phyloP scores from a whole-genome alignment of 2,329 filamentous ascomycete genomes.

The Cladophialophora psammophila region DNA sequence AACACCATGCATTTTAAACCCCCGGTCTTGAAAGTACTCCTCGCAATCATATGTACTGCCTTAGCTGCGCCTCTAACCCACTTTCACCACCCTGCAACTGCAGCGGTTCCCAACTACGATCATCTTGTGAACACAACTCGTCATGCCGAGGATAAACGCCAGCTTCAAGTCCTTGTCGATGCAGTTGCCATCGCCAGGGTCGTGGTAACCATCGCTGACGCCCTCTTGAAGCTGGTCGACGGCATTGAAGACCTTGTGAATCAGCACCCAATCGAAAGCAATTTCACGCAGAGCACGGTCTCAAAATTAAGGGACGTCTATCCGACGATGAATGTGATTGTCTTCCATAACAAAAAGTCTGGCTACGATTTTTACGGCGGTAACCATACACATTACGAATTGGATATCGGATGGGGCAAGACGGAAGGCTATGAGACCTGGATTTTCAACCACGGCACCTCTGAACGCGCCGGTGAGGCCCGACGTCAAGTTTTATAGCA shows the following conservation, averaged over 20 bases:
- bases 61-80: too few relatives aligned
- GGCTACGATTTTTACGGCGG: conserved; percentile 12
- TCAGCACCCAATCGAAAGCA: conserved; percentile 1
- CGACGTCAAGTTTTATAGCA: conserved; percentile 13
- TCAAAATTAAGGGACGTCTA: conserved; percentile 4
- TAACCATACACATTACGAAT: conserved; percentile 11
- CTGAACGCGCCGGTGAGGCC: conserved; percentile 11
- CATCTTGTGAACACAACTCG: too few relatives aligned
- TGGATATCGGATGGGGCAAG: conserved; percentile 10
- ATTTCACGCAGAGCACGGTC: conserved; percentile 6
- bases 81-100: too few relatives aligned
- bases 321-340: conserved; percentile 17
- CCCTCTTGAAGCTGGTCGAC: not conserved
- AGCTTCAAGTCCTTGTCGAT: conserved; percentile 9
- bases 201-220: not conserved
- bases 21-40: too few relatives aligned
- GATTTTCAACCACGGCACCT: conserved; percentile 15
- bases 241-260: conserved; percentile 10
- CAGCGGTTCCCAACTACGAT: too few relatives aligned
- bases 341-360: conserved; percentile 12
- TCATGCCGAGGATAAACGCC: not conserved
- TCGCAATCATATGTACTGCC: too few relatives aligned
- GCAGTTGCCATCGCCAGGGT: too few relatives aligned
- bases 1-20: too few relatives aligned
- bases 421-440: conserved; percentile 18